Base-by-base conservation (phyloP, 306 rosid genomes). In the Casuarina glauca region DNA sequence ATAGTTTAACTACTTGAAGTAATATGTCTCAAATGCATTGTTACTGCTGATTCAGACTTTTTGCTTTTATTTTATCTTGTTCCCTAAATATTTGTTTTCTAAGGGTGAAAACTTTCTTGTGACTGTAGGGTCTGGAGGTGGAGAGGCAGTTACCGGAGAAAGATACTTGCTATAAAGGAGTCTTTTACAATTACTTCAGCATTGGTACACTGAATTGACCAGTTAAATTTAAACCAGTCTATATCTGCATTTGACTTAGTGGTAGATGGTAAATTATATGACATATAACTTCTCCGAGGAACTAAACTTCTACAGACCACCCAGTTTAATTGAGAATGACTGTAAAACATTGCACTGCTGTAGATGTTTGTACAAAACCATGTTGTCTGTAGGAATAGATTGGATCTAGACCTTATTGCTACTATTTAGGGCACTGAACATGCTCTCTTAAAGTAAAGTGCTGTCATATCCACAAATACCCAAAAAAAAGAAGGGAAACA, bases 151-250 rank as follows among this genome's bases (percentile, higher is more conserved):
- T 88, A 74, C 86, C 98, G 62, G 93, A 96, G 84, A 90, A 89
- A 87, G 70, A 78, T 74, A 64, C 71, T 45, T 86, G 89, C 84
- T 85, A 91, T 10, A 91, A 91, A 80, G 99, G 99, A 83, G 97
- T 93, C 74, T 90, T 91, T 90, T 96, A 96, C 81, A 96, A 93
- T 83, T 96, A 96, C 88, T 93, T 89, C 82, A 96, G 99, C 82
- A 86, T 96, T 85, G 99, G 99, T 96, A 91, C 77, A 78, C 75
- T 72, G 44, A 67, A 43, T 58, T 75, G 51, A 75, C 46, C 62
- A 74, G 49, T 12, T 2, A 69, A 78, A 72, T 73, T 20, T 70
- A 70, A 35, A 7, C 70, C 78, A 62, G 42, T 74, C 36, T 64
- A 67, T 20, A 62, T 57, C 16, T 79, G 77, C 66, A 66, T 52